These are phyloP conservation scores for Thozetella sp. DNA, from an alignment of 495 filamentous ascomycete species.

Conservation along the genomic window DNA sequence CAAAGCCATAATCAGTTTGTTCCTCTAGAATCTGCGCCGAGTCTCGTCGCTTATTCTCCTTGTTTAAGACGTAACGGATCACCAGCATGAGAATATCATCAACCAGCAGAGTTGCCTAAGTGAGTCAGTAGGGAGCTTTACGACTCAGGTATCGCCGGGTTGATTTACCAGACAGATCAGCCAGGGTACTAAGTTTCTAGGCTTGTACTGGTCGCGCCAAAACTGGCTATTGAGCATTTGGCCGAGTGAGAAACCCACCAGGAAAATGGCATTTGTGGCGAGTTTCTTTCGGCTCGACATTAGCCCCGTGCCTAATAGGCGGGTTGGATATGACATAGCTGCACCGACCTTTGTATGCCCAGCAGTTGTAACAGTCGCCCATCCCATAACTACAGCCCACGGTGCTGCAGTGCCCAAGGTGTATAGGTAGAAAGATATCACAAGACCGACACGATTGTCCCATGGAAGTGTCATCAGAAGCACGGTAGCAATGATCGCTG, in stretches of 20 bases:
- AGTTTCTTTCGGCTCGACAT: neutral
- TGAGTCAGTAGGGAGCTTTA: neutral
- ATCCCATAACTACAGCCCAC: neutral
- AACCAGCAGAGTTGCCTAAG: neutral
- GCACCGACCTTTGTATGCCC: neutral
- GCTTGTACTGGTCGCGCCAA: neutral
- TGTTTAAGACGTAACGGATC: neutral
- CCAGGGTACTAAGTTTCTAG: neutral
- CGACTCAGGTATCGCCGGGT: neutral
- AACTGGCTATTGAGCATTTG: neutral
- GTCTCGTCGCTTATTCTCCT: neutral
- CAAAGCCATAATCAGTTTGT: neutral
- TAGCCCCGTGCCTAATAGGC: neutral
- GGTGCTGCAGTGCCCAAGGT: neutral
- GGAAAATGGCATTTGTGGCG: neutral
- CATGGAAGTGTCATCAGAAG: neutral
- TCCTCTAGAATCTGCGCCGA: neutral
- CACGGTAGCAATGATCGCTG: neutral
- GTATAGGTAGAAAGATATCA: neutral
- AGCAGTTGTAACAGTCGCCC: neutral
- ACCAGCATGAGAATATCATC: neutral
- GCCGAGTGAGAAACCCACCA: neutral
- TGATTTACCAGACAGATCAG: neutral
- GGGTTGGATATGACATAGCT: neutral
- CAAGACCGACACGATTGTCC: neutral